Percentiles rank a stretch among this genome's conserved stretches.
Conservation (phyloP, 257 asterid species). For the Solanum pimpinellifolium region DNA sequence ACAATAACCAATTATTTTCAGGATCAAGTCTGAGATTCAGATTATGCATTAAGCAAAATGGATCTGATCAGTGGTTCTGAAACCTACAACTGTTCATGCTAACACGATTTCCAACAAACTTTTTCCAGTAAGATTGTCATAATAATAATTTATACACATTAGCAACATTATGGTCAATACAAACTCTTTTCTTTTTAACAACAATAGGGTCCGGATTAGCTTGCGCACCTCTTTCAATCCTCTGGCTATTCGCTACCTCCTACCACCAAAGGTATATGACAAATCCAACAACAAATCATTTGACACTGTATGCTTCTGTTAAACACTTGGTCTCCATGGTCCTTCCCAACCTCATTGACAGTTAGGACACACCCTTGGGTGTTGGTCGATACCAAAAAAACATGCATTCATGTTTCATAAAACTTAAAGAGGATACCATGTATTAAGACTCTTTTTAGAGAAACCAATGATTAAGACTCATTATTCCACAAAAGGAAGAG, state of each 20-base stretch:
- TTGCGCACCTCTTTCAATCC: background rate
- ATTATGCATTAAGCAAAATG: background rate
- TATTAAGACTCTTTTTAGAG: background rate
- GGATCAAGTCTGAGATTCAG: background rate
- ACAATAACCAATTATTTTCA: background rate
- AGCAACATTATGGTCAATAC: background rate
- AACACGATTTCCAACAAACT: background rate
- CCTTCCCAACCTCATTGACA: background rate
- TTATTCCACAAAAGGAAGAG: background rate
- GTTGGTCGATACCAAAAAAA: background rate
- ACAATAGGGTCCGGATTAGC: background rate
- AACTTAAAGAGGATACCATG: background rate
- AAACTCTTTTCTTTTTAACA: background rate
- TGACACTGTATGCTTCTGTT: background rate
- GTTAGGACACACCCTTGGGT: background rate
- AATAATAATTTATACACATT: too few species aligned
- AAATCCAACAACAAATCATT: background rate
- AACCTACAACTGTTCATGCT: background rate
- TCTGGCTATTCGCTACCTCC: background rate
- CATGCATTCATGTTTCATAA: background rate
- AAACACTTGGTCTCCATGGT: background rate
- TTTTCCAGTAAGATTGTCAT: background rate
- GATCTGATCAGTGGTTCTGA: background rate
- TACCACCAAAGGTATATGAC: background rate
- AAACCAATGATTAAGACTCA: background rate